Percentiles rank a stretch among this genome's conserved stretches.
phyloP scores from a whole-genome alignment of 208 protist genomes.

The Leptomonas pyrrhocoris region DNA sequence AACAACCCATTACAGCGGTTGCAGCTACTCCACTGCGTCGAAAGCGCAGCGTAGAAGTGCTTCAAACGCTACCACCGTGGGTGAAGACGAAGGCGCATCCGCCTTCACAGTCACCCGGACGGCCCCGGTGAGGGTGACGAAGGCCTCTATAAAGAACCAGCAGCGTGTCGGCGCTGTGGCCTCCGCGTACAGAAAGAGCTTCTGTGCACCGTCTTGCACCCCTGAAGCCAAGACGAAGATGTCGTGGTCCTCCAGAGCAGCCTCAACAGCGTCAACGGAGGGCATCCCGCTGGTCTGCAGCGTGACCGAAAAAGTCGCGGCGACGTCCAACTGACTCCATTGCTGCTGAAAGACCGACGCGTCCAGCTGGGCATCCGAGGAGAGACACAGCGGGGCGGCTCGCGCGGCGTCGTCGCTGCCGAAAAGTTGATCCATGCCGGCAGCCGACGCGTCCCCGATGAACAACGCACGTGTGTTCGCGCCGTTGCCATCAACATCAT shows the following conservation, averaged over 20 bases:
- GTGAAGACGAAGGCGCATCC: neutral
- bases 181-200: slow-evolving; percentile 62
- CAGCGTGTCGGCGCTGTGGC: slow-evolving; percentile 9
- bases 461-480: neutral
- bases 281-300: slow-evolving; percentile 17
- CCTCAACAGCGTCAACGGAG: slow-evolving; percentile 37
- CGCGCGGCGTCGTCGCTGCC: neutral
- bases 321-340: slow-evolving; percentile 27
- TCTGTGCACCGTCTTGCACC: slow-evolving; percentile 34
- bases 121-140: slow-evolving; percentile 28
- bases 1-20: neutral
- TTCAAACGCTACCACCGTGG: neutral
- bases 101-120: slow-evolving; percentile 52
- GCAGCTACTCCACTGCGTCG: neutral
- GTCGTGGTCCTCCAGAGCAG: slow-evolving; percentile 37
- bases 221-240: slow-evolving; percentile 69
- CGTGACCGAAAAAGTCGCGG: slow-evolving; percentile 22
- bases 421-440: slow-evolving; percentile 10
- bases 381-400: slow-evolving; percentile 27
- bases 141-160: slow-evolving; percentile 47
- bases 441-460: neutral
- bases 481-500: slow-evolving; percentile 3
- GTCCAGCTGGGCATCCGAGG: slow-evolving; percentile 42
- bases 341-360: slow-evolving; percentile 47
- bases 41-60: neutral